Conservation (phyloP, 108 stramenopile species). For the Aureococcus anophagefferens region DNA sequence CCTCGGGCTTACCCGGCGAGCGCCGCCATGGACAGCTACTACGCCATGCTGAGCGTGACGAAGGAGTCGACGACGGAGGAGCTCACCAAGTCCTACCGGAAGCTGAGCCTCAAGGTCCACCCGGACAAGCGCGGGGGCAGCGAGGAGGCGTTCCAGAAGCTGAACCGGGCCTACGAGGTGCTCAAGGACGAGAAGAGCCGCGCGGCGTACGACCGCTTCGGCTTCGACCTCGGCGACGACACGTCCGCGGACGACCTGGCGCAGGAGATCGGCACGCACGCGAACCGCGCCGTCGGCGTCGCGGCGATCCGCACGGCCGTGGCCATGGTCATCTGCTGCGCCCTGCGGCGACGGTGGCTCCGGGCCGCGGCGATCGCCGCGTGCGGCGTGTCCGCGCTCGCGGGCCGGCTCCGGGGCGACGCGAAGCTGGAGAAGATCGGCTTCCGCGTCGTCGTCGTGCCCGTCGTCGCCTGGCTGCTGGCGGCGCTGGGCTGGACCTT, state of each 20-base stretch:
- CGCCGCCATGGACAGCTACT: background rate
- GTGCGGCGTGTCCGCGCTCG: background rate
- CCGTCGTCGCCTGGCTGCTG: background rate
- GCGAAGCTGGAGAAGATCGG: too few species aligned
- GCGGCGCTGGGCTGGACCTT: background rate
- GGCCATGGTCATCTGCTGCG: background rate
- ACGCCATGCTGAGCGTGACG: background rate
- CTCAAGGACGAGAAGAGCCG: conserved; percentile 14
- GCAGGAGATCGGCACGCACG: background rate
- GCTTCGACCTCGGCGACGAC: conserved; percentile 9
- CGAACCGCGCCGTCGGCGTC: background rate
- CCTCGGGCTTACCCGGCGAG: too few species aligned
- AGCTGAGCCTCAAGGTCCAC: conserved; percentile 52
- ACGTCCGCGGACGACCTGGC: conserved; percentile 1
- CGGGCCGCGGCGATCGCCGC: background rate
- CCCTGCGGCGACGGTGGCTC: background rate
- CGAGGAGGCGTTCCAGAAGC: conserved; percentile 3
- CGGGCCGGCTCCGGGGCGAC: too few species aligned
- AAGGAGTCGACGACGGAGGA: background rate
- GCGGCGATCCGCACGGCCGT: background rate
- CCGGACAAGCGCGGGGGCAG: conserved; percentile 39
- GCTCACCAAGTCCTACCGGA: background rate
- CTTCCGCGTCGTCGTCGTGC: background rate
- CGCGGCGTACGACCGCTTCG: conserved; percentile 4
- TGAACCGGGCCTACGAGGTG: conserved; percentile 13